phyloP scores from a whole-genome alignment of 2,329 filamentous ascomycete genomes.

The Geoglossum cookeanum region DNA sequence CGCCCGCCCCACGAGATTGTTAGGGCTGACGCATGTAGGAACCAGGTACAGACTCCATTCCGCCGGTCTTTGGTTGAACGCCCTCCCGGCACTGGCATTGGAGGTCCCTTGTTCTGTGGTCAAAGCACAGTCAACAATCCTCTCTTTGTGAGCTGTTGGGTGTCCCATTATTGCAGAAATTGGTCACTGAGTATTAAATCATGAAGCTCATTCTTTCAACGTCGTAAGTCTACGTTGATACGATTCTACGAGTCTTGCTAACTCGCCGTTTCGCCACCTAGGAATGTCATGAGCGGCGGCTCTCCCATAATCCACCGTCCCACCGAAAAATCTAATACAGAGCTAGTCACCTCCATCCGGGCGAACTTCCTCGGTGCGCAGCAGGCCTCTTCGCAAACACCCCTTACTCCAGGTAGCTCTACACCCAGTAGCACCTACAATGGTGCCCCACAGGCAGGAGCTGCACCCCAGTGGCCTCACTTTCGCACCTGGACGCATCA shows the following conservation, averaged over 20 bases:
- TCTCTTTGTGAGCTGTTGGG: neutral
- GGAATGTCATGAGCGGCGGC: constrained; percentile 71
- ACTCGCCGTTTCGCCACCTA: constrained; percentile 14
- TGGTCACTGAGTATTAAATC: constrained; percentile 20
- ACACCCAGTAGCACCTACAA: constrained; percentile 15
- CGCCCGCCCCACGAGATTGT: neutral
- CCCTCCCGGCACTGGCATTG: too few relatives aligned
- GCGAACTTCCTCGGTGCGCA: constrained; percentile 64
- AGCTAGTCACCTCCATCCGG: constrained; percentile 74
- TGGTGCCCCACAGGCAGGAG: constrained; percentile 13
- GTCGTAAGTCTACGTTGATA: constrained; percentile 37
- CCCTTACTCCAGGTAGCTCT: constrained; percentile 14
- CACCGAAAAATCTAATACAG: constrained; percentile 72
- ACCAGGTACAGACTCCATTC: too few relatives aligned
- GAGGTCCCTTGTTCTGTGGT: too few relatives aligned
- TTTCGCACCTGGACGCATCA: constrained; percentile 46
- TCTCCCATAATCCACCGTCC: constrained; percentile 69
- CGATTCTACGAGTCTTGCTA: neutral
- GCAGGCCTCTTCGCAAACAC: constrained; percentile 31
- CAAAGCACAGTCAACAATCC: too few relatives aligned
- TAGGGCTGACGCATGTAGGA: too few relatives aligned
- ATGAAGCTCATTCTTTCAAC: constrained; percentile 75
- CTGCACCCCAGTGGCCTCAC: constrained; percentile 14
- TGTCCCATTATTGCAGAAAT: constrained; percentile 6
- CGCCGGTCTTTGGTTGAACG: too few relatives aligned